Evolutionary conservation across 345 rosid genomes (phyloP).

Genomic region (Brassica cretica): DNA sequence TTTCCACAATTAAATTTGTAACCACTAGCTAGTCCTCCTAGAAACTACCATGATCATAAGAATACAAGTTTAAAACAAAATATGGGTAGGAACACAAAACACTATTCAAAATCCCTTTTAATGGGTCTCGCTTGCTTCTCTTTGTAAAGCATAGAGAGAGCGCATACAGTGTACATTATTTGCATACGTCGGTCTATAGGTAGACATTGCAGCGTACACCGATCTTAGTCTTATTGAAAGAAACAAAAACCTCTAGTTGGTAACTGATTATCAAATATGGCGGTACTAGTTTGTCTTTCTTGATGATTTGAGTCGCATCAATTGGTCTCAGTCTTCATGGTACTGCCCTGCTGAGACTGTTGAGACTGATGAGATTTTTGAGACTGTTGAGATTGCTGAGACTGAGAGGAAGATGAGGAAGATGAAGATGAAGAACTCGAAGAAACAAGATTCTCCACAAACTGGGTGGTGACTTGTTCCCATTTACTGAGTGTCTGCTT

Average conservation of each 20-base stretch:
- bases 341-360: background rate
- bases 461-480: conserved; percentile 36
- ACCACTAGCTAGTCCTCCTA: background rate
- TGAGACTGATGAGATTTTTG: background rate
- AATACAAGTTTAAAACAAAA: background rate
- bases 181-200: conserved; percentile 1
- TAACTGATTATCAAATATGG: conserved; percentile 8
- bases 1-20: background rate
- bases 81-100: background rate
- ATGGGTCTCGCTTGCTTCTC: conserved; percentile 24
- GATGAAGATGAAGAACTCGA: background rate
- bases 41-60: background rate
- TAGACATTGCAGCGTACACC: conserved; percentile 9
- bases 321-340: background rate
- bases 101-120: conserved; percentile 13
- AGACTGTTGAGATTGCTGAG: background rate
- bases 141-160: background rate
- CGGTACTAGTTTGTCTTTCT: conserved; percentile 11
- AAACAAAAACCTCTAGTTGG: background rate
- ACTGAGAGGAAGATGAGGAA: background rate
- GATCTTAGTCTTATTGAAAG: conserved; percentile 25
- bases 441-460: conserved; percentile 34
- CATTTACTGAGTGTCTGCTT: conserved; percentile 31
- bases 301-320: background rate
- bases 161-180: conserved; percentile 14